Evolutionary conservation across 768 basidiomycete genomes (phyloP).

Genomic region (Tulasnella sp.): DNA sequence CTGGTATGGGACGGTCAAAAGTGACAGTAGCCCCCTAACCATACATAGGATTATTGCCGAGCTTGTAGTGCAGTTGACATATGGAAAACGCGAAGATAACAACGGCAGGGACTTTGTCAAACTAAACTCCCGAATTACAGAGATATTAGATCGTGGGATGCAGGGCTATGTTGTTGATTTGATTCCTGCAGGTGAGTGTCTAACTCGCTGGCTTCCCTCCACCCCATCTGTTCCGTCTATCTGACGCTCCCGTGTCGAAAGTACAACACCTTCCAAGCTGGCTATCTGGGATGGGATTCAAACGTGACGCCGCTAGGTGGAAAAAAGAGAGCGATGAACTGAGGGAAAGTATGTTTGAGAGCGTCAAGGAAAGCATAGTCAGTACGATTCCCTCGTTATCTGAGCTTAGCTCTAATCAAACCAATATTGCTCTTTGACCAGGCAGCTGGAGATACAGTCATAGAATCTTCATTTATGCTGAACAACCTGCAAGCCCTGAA

Average conservation of each 20-base stretch:
- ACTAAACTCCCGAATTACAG: not conserved
- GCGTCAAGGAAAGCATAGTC: not conserved
- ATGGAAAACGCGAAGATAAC: not conserved
- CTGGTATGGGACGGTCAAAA: not conserved
- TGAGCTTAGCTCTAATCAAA: not conserved
- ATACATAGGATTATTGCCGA: not conserved
- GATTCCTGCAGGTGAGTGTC: not conserved
- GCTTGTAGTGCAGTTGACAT: not conserved
- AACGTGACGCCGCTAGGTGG: not conserved
- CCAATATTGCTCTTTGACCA: not conserved
- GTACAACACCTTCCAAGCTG: conserved; percentile 16
- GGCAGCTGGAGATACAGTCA: not conserved
- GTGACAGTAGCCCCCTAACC: rapidly evolving
- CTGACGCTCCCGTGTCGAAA: not conserved
- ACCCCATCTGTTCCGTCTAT: too few relatives aligned
- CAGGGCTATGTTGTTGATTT: conserved; percentile 1
- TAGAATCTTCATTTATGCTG: not conserved
- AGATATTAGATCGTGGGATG: not conserved
- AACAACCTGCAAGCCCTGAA: not conserved
- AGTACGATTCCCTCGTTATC: not conserved
- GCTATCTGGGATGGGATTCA: conserved; percentile 5
- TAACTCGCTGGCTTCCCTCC: not conserved
- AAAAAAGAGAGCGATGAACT: not conserved
- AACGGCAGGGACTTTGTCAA: not conserved
- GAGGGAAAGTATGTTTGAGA: not conserved